These are phyloP conservation scores for Aaosphaeria arxii DNA, from an alignment of 2,329 filamentous ascomycete species.

Conservation along the genomic window DNA sequence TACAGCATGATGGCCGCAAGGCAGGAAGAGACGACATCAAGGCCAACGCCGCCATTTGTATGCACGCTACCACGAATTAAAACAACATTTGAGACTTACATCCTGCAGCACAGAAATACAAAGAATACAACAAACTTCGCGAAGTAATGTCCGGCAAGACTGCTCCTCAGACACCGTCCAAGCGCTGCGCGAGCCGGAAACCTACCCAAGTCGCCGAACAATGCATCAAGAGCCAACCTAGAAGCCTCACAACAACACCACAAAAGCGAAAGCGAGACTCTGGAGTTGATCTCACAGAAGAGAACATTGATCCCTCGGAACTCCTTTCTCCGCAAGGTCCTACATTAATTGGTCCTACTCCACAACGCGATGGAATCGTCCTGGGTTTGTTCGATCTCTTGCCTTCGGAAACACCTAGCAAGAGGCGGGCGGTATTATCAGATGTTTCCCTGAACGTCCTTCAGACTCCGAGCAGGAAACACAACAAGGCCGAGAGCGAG, in stretches of 20 bases:
- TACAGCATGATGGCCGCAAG: slow-evolving; percentile 63
- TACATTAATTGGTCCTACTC: slow-evolving; percentile 66
- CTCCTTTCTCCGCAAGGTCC: slow-evolving; percentile 30
- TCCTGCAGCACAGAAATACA: slow-evolving; percentile 66
- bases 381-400: slow-evolving; percentile 75
- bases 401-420: slow-evolving; percentile 48
- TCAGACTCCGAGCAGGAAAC: slow-evolving; percentile 39
- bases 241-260: slow-evolving; percentile 20
- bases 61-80: slow-evolving; percentile 12
- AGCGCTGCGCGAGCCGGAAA: slow-evolving; percentile 21
- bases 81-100: neutral
- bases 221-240: slow-evolving; percentile 22
- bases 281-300: slow-evolving; percentile 10
- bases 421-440: slow-evolving; percentile 24
- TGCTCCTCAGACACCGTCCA: slow-evolving; percentile 31
- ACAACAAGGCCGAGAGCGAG: slow-evolving; percentile 21
- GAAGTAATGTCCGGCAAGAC: slow-evolving; percentile 22
- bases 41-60: slow-evolving; percentile 68
- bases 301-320: slow-evolving; percentile 9
- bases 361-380: slow-evolving; percentile 73
- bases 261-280: slow-evolving; percentile 31
- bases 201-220: slow-evolving; percentile 15
- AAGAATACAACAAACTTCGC: slow-evolving; percentile 67
- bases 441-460: slow-evolving; percentile 31
- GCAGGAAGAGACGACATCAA: slow-evolving; percentile 75